Base-by-base conservation (phyloP, 169 alveolate genomes). In the Fabrea salina region DNA sequence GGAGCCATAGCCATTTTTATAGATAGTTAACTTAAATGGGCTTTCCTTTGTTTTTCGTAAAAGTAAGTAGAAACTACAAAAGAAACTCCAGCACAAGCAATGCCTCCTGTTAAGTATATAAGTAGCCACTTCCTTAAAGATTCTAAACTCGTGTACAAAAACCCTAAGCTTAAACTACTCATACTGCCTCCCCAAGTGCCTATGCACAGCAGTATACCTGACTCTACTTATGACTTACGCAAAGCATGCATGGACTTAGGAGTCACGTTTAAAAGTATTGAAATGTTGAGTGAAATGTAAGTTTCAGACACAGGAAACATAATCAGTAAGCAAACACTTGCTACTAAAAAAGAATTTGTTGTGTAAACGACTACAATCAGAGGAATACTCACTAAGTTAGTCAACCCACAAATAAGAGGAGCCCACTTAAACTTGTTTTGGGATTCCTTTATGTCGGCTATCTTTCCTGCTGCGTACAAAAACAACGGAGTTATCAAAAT, bases 361-460 rank as follows among this genome's bases (percentile, higher is more conserved):
- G 4, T 41, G 35, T 68, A 68, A n/a, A 44, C 30, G 40, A 44
- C 30, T 25, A 40, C n/a, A 13, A 68, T 35, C 13, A 68, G 44
- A n/a, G 78, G 78, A n/a, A 39, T 64, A 6, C 50, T 11, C n/a
- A 68, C 13, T 19, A 68, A 44, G 35, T 68, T 68, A n/a, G 78
- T 43, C 7, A 68, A 8, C n/a, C 50, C 64, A 3, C 64, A 68
- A n/a, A 68, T 13, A 11, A 68, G 11, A 68, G 78, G 78, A 11
- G 64, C n/a, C 13, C 41, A 68, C 2, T 68, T 37, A 13, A 64
- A 41, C 19, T 68, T 37, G 27, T 13, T 30, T 16, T 40, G 16
- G 19, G 7, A 13, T 68, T 68, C 78, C 35, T 68, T 37, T 40
- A 8, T 16, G 4, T 68, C 78, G n/a, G 78, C 19, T 11, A 68